Conservation (phyloP, 1,139 yeast genomes). For the Yamadazyma membranifaciens region DNA sequence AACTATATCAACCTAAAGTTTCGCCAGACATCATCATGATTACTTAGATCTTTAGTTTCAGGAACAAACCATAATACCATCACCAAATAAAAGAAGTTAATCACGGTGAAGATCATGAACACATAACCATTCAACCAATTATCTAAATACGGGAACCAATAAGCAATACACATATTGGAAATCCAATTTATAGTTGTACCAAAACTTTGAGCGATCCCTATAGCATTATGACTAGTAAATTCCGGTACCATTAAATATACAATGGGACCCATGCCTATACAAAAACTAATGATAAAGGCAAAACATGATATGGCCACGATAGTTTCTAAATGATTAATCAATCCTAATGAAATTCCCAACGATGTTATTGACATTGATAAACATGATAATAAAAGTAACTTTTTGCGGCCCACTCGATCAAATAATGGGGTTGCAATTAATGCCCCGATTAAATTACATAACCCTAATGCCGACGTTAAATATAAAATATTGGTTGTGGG, state of each 20-base stretch:
- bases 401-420: conserved; percentile 64
- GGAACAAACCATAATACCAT: conserved; percentile 27
- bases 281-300: conserved; percentile 72
- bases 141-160: conserved; percentile 57
- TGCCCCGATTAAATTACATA: conserved; percentile 31
- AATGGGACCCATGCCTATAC: conserved; percentile 86
- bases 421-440: conserved; percentile 32
- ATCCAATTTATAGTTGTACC: conserved; percentile 88
- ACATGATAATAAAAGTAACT: conserved; percentile 61
- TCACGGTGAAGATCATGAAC: conserved; percentile 27
- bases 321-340: conserved; percentile 40
- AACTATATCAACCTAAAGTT: conserved; percentile 6
- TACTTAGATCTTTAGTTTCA: conserved; percentile 31
- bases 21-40: conserved; percentile 31
- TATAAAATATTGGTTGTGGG: conserved; percentile 24
- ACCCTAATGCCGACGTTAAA: conserved; percentile 31
- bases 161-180: conserved; percentile 77
- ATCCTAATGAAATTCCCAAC: conserved; percentile 61
- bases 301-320: conserved; percentile 63
- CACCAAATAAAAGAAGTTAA: conserved; percentile 21
- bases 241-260: conserved; percentile 85
- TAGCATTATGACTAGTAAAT: conserved; percentile 69
- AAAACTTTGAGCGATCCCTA: conserved; percentile 80
- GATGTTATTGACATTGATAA: conserved; percentile 63
- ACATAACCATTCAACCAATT: conserved; percentile 27